Evolutionary conservation across 805 yeast species (phyloP).

Genomic region (Komagataella pastoris): DNA sequence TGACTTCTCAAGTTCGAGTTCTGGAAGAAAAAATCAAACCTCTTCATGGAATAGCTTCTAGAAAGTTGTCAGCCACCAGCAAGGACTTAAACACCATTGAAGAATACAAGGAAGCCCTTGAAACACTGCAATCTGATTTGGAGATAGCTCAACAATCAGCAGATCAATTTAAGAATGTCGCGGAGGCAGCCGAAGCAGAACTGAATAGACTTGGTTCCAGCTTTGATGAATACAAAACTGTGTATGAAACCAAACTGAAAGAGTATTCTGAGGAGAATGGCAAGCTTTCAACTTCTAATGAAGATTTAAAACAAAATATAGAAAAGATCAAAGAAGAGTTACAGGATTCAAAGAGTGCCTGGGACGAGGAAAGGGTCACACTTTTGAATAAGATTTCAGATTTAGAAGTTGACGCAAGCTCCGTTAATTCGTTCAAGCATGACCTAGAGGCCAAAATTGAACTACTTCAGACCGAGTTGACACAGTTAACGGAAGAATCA

Average conservation of each 20-base stretch:
- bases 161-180: slow-evolving; percentile 48
- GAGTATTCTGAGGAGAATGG: slow-evolving; percentile 5
- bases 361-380: slow-evolving; percentile 10
- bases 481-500: not conserved
- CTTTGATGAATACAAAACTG: slow-evolving; percentile 30
- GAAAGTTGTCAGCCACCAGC: not conserved
- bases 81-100: slow-evolving; percentile 4
- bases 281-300: not conserved
- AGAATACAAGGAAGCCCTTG: slow-evolving; percentile 11
- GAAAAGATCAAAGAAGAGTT: slow-evolving; percentile 12
- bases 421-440: not conserved
- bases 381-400: slow-evolving; percentile 13
- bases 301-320: slow-evolving; percentile 9
- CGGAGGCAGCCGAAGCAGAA: slow-evolving; percentile 55
- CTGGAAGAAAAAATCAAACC: not conserved
- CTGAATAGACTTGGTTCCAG: slow-evolving; percentile 38
- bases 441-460: slow-evolving; percentile 6
- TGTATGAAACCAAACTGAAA: slow-evolving; percentile 7
- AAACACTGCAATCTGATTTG: slow-evolving; percentile 24
- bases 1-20: not conserved
- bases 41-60: not conserved
- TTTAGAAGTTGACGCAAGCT: slow-evolving; percentile 10
- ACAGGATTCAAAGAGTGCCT: slow-evolving; percentile 22
- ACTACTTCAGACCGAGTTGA: not conserved
- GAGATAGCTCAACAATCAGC: slow-evolving; percentile 42